These are phyloP conservation scores for Penicillium nordicum DNA, from an alignment of 2,329 filamentous ascomycete species.

Conservation along the genomic window DNA sequence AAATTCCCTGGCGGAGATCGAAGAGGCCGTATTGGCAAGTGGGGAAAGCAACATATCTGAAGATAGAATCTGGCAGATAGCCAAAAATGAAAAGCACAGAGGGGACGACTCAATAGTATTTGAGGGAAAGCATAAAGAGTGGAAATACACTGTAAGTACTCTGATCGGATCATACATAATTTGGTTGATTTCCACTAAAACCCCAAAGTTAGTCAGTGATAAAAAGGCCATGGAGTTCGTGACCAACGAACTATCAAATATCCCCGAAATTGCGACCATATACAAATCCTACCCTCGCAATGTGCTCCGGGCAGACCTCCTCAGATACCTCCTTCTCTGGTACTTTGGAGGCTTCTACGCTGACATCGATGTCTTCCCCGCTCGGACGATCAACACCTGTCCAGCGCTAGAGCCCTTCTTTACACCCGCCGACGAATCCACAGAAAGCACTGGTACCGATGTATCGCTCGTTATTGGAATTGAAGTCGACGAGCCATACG, in stretches of 20 bases:
- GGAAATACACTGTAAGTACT: not conserved
- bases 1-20: not conserved
- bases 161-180: no score
- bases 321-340: constrained; percentile 38
- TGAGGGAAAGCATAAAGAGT: not conserved
- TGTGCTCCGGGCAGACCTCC: constrained; percentile 50
- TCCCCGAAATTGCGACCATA: not conserved
- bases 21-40: not conserved
- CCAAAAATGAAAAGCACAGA: not conserved
- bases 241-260: not conserved
- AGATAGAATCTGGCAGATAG: constrained; percentile 5
- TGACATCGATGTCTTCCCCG: constrained; percentile 33
- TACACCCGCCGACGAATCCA: not conserved
- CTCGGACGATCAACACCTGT: constrained; percentile 28
- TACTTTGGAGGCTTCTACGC: constrained; percentile 37
- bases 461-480: constrained; percentile 34
- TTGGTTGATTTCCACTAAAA: not conserved
- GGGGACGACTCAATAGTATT: not conserved
- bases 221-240: not conserved
- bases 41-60: not conserved
- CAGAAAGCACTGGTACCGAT: constrained; percentile 8
- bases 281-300: not conserved
- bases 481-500: constrained; percentile 37
- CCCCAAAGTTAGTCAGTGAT: constrained; percentile 1
- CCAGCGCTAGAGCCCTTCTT: constrained; percentile 19